phyloP scores from a whole-genome alignment of 495 filamentous ascomycete species.

The Talaromyces wortmannii region DNA sequence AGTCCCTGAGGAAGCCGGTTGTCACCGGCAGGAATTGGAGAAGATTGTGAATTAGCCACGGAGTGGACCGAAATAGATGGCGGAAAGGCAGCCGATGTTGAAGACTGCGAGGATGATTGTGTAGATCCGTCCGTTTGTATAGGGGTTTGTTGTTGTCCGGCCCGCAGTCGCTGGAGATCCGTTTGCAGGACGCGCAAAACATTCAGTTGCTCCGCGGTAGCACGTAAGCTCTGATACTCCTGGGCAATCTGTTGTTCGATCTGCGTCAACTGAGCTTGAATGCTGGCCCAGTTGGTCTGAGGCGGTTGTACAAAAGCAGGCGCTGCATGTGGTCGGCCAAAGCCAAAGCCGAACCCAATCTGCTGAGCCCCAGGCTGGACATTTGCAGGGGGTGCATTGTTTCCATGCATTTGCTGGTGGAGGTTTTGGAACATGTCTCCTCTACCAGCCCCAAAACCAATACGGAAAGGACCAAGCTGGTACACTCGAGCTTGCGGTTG shows the following conservation, averaged over 20 bases:
- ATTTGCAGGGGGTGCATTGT: constrained; percentile 24
- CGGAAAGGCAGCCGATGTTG: constrained; percentile 12
- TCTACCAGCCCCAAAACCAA: constrained; percentile 50
- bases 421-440: constrained; percentile 47
- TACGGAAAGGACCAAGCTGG: constrained; percentile 50
- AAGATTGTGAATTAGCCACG: constrained; percentile 17
- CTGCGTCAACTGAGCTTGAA: constrained; percentile 53
- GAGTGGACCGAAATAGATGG: constrained; percentile 20
- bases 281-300: constrained; percentile 14
- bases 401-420: constrained; percentile 41
- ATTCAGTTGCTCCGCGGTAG: constrained; percentile 50
- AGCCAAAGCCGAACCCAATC: constrained; percentile 37
- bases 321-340: constrained; percentile 28
- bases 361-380: constrained; percentile 25
- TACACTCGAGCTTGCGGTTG: constrained; percentile 39
- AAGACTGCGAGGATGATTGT: background rate
- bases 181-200: constrained; percentile 49
- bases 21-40: constrained; percentile 56
- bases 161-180: constrained; percentile 57
- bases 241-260: constrained; percentile 62
- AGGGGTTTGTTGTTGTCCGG: constrained; percentile 17
- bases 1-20: constrained; percentile 66
- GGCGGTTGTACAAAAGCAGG: constrained; percentile 9
- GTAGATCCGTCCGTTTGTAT: constrained; percentile 2
- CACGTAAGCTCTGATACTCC: constrained; percentile 50